Base-by-base conservation (phyloP, 331 rosid species). In the Dryas integrifolia region DNA sequence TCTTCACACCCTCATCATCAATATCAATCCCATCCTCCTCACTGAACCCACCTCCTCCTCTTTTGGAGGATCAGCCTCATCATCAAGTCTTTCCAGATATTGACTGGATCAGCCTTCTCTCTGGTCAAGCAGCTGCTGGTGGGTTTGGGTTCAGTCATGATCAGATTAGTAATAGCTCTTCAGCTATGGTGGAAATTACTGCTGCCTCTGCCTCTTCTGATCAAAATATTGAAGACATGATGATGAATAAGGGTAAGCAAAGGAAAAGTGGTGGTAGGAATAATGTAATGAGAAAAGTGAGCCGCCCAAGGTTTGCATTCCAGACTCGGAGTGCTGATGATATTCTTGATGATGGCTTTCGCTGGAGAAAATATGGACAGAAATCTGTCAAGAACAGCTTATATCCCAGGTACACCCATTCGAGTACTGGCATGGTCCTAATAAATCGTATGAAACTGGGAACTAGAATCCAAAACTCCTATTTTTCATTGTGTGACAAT, bases 301-400 rank as follows among this genome's bases (percentile, higher is more conserved):
- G 75, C 4, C 69, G 84, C 12, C 96, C 99, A 0, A 88, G 99
- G 85, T 87, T 95, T 70, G 99, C 93, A 5, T 95, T 95, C 76
- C 98, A 95, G 78, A 95, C 99, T 0, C 81, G 90, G 57, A 95
- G 97, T 73, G 92, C 77, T 21, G 96, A 95, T 79, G 98, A 91
- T 79, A 90, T 95, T 73, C 90, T 95, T 48, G 98, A 95, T 16
- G 97, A 94, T 79, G 98, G 98, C 11, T 94, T 82, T 46, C 89
- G 97, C 40, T 94, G 98, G 98, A 89, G 98, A 81, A 94, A 94
- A 72, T 94, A 94, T 79, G 98, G 98, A 0, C 98, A 94, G 87
- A 94, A 94, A 84, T 87, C 97, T 65, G 99, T 95, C 43, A 95
- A 95, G 86, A 87, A 95, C 56, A 92, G 85, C 84, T 55, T 53